Conservation (phyloP, 768 basidiomycete genomes). For the Kwoniella newhampshirensis region DNA sequence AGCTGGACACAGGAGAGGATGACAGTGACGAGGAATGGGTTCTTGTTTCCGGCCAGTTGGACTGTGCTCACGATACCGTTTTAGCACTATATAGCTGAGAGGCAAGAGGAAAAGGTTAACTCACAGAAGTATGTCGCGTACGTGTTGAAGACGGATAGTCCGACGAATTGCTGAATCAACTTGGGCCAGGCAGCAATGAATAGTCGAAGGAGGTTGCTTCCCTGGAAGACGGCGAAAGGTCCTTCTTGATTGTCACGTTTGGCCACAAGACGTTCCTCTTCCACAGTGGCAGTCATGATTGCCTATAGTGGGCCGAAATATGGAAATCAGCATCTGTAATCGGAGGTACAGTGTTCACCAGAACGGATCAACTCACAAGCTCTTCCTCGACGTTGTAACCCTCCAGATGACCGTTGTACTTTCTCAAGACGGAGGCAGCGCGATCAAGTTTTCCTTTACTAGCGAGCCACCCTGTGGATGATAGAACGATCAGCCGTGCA, state of each 20-base stretch:
- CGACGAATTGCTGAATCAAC: conserved; percentile 22
- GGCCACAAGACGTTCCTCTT: conserved; percentile 8
- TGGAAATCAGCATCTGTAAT: no score
- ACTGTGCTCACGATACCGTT: conserved; percentile 2
- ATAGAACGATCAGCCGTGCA: background rate
- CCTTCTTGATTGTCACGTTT: conserved; percentile 8
- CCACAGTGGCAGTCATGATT: conserved; percentile 19
- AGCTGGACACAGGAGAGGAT: conserved; percentile 19
- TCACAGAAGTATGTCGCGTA: conserved; percentile 30
- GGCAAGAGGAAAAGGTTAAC: background rate
- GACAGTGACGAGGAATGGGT: conserved; percentile 22
- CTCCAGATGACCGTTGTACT: conserved; percentile 15
- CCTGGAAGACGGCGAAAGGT: conserved; percentile 14
- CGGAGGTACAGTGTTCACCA: background rate
- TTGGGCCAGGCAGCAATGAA: conserved; percentile 26
- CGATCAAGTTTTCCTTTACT: conserved; percentile 23
- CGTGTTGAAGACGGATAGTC: conserved; percentile 13
- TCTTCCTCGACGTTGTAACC: conserved; percentile 25
- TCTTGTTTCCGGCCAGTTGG: conserved; percentile 22
- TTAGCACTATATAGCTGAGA: no score
- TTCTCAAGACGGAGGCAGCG: conserved; percentile 15
- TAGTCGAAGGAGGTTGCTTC: conserved; percentile 14
- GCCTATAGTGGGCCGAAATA: background rate
- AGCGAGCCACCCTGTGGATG: conserved; percentile 28
- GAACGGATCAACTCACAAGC: background rate